phyloP scores from a whole-genome alignment of 495 filamentous ascomycete genomes.

The Aspergillus baeticus region DNA sequence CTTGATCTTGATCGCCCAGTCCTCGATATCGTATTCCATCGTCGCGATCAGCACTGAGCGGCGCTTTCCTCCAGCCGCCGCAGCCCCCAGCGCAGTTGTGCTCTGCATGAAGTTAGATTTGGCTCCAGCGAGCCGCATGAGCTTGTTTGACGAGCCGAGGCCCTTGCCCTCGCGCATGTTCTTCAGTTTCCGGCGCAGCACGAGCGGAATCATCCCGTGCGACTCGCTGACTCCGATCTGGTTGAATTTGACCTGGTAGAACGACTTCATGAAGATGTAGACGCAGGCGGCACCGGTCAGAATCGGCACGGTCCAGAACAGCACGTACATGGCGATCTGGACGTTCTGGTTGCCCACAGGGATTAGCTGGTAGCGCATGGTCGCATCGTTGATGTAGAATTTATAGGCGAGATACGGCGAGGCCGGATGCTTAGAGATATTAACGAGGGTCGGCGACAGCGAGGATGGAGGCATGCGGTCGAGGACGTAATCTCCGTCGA shows the following conservation, averaged over 20 bases:
- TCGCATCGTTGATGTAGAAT: conserved; percentile 56
- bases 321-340: conserved; percentile 57
- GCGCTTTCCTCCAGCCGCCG: conserved; percentile 38
- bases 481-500: conserved; percentile 58
- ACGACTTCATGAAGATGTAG: conserved; percentile 61
- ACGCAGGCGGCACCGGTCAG: conserved; percentile 47
- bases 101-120: conserved; percentile 44
- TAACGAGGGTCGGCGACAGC: conserved; percentile 53
- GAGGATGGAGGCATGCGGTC: conserved; percentile 63
- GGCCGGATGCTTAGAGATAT: conserved; percentile 56
- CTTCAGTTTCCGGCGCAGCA: conserved; percentile 34
- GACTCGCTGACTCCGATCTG: conserved; percentile 57
- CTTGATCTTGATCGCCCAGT: conserved; percentile 71
- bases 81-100: conserved; percentile 38
- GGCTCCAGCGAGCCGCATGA: conserved; percentile 33
- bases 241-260: conserved; percentile 72
- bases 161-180: conserved; percentile 9
- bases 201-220: conserved; percentile 28
- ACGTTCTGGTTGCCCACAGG: conserved; percentile 52
- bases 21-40: conserved; percentile 72
- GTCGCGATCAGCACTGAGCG: conserved; percentile 65
- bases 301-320: conserved; percentile 56
- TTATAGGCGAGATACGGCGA: conserved; percentile 56
- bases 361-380: conserved; percentile 48
- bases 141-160: conserved; percentile 20